These are phyloP conservation scores for Hyphopichia buzzinii DNA, from an alignment of 1,139 yeast genomes.

Conservation along the genomic window DNA sequence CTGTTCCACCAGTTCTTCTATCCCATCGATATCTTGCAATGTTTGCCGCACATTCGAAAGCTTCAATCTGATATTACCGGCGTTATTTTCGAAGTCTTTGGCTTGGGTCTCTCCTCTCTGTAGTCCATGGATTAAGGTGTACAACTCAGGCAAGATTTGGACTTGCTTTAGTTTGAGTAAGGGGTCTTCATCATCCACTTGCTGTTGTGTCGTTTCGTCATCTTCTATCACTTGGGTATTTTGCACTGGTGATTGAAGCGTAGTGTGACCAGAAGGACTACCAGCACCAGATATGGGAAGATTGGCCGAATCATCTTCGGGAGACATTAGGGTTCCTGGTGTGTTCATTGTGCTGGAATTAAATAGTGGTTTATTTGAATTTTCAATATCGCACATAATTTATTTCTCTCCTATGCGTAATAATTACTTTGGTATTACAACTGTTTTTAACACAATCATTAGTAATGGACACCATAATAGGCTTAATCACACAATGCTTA, in stretches of 20 bases:
- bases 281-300: background rate
- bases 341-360: background rate
- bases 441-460: background rate
- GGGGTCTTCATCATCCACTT: slow-evolving; percentile 16
- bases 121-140: slow-evolving; percentile 34
- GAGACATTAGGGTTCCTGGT: background rate
- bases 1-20: slow-evolving; percentile 33
- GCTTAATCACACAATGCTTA: slow-evolving; percentile 30
- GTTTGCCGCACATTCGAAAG: slow-evolving; percentile 29
- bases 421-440: too few relatives aligned
- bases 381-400: background rate
- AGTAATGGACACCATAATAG: slow-evolving; percentile 24
- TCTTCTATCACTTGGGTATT: slow-evolving; percentile 1
- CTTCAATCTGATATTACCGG: slow-evolving; percentile 42
- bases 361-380: too few relatives aligned
- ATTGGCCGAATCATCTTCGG: background rate
- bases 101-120: slow-evolving; percentile 37
- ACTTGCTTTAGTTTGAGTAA: slow-evolving; percentile 27
- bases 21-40: slow-evolving; percentile 38
- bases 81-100: slow-evolving; percentile 44
- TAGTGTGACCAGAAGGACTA: background rate
- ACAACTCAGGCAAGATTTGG: slow-evolving; percentile 41
- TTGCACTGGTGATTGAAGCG: background rate
- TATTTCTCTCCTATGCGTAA: too few relatives aligned
- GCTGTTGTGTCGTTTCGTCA: background rate